Evolutionary conservation across 2,329 filamentous ascomycete genomes (phyloP), one percentile per base, ranked within the genome.

Genomic region (Talaromyces verruculosus): DNA sequence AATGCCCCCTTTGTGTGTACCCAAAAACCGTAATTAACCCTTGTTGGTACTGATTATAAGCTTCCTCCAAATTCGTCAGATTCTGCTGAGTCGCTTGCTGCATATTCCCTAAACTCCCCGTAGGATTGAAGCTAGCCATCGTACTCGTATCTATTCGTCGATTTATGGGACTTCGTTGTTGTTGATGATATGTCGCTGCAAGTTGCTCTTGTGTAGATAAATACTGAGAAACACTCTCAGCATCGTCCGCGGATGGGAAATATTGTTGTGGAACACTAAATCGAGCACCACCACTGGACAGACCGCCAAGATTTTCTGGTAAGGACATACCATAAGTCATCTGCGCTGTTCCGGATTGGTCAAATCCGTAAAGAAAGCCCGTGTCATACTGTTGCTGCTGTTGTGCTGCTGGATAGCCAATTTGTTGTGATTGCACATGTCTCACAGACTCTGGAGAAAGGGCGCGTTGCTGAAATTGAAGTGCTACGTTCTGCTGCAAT

Each of bases 351-450:
- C 81, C 82, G 73, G 87, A 82, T 76, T 89, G 88, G 75, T 85
- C 82, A 73, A 93, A 89, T 80, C 88, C 89, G 83, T 96, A 96
- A 85, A 95, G 89, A 82, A 94, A 88, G 69, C 87, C 86, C 64
- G 86, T 81, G 63, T 88, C 83, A 72, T 88, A 88, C 69, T 81
- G 80, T 63, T 60, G 79, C 73, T 72, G 84, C 84, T 72, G 84
- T 84, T 67, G 81, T 47, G 25, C 25, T 51, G 58, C n/a, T 49
- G 71, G 69, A 62, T 69, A 70, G 39, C 70, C 41, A 51, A 60
- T 35, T 37, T 53, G 62, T n/a, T 59, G 51, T 51, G 68, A 63
- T 41, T 72, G 71, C 57, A 72, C 71, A 69, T 73, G 67, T 67
- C 74, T 70, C 57, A 72, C 69, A 62, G 71, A 64, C 67, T 77